Evolutionary conservation across 163 green algal genomes (phyloP).

Genomic region (Scenedesmus sp.): DNA sequence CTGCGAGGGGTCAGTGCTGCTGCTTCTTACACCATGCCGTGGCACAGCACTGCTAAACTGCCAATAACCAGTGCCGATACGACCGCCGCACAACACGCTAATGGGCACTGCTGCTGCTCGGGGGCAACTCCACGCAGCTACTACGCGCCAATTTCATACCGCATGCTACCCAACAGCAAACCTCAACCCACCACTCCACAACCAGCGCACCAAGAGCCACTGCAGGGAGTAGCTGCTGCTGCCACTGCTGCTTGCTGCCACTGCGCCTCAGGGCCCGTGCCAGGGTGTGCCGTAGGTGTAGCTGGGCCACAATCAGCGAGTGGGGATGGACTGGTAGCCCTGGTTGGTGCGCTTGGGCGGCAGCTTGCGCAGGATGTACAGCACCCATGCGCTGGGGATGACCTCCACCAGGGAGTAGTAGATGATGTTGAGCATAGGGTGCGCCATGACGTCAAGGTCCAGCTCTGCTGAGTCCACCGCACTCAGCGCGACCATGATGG

Average conservation of each 20-base stretch:
- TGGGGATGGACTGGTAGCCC: slow-evolving; percentile 73
- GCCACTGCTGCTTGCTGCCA: background rate
- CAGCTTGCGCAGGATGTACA: slow-evolving; percentile 98
- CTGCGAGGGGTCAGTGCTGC: too few species aligned
- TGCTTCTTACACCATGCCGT: too few species aligned
- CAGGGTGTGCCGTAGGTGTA: too few species aligned
- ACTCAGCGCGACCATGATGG: slow-evolving; percentile 84
- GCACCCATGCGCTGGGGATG: slow-evolving; percentile 90
- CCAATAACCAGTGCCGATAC: too few species aligned
- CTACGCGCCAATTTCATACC: too few species aligned
- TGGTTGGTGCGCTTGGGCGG: slow-evolving; percentile 85
- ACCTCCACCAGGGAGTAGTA: slow-evolving; percentile 93
- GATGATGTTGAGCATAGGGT: slow-evolving; percentile 94
- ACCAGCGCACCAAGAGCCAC: too few species aligned
- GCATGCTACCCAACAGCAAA: too few species aligned
- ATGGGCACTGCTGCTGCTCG: too few species aligned
- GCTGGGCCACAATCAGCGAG: slow-evolving; percentile 43
- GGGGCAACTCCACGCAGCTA: too few species aligned
- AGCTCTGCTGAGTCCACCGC: slow-evolving; percentile 84
- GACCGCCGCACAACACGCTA: too few species aligned
- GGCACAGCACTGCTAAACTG: too few species aligned
- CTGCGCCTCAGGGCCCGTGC: background rate
- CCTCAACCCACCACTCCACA: too few species aligned
- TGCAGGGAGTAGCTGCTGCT: background rate
- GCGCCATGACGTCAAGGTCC: slow-evolving; percentile 90